Conservation (phyloP, 768 basidiomycete genomes). For the Lyophyllum atratum region DNA sequence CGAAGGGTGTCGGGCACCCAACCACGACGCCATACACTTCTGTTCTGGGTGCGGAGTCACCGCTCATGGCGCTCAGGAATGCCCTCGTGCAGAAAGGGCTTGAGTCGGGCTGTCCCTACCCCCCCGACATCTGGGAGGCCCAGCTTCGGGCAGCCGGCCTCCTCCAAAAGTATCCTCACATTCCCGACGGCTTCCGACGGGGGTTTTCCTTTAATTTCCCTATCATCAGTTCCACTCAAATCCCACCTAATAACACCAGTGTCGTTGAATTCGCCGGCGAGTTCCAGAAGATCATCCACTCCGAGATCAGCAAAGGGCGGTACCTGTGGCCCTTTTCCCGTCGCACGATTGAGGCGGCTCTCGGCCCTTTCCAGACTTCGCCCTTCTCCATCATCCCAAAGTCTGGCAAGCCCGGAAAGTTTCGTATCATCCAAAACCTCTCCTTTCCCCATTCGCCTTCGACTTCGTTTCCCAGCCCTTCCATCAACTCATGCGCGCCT, state of each 20-base stretch:
- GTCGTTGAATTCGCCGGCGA: neutral
- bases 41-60: slow-evolving; percentile 27
- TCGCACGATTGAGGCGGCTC: slow-evolving; percentile 8
- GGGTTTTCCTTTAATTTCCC: slow-evolving; percentile 26
- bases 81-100: slow-evolving; percentile 23
- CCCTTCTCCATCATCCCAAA: slow-evolving; percentile 30
- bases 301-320: slow-evolving; percentile 11
- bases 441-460: slow-evolving; percentile 13
- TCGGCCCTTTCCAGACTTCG: slow-evolving; percentile 32
- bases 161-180: slow-evolving; percentile 9
- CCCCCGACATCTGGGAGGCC: slow-evolving; percentile 16
- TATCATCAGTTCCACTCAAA: slow-evolving; percentile 9
- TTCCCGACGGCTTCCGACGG: slow-evolving; percentile 13
- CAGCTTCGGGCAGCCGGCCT: slow-evolving; percentile 8
- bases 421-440: slow-evolving; percentile 28
- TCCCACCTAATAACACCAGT: slow-evolving; percentile 21
- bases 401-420: slow-evolving; percentile 19
- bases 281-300: slow-evolving; percentile 7
- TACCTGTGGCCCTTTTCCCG: slow-evolving; percentile 21
- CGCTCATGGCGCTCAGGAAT: slow-evolving; percentile 25
- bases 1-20: neutral
- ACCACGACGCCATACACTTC: slow-evolving; percentile 11
- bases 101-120: too few relatives aligned
- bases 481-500: slow-evolving; percentile 24
- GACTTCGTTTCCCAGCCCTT: neutral